phyloP scores from a whole-genome alignment of 176 grass and related monocot genomes.

The Phyllostachys edulis region DNA sequence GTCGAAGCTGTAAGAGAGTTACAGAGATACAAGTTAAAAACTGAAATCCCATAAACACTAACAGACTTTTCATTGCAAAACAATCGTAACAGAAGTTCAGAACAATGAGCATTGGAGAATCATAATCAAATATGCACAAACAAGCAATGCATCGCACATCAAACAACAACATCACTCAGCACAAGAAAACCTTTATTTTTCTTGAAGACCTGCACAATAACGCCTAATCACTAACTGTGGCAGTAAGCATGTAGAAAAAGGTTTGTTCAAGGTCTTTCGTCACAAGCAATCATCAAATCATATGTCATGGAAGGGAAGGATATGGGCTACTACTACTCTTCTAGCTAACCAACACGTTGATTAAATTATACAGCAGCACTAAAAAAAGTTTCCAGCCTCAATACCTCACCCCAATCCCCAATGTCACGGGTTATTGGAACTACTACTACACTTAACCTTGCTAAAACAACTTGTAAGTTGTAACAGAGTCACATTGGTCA shows the following conservation, averaged over 20 bases:
- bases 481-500: background rate
- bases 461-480: background rate
- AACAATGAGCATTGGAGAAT: slow-evolving; percentile 2
- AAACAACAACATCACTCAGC: slow-evolving; percentile 5
- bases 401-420: background rate
- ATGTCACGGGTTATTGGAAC: background rate
- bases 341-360: background rate
- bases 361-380: background rate
- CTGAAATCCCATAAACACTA: background rate
- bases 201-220: background rate
- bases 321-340: background rate
- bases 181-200: background rate
- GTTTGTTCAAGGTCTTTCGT: background rate
- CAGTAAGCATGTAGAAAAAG: background rate
- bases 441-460: background rate
- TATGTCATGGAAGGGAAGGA: background rate
- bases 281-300: slow-evolving; percentile 1
- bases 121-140: background rate
- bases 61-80: slow-evolving; percentile 7
- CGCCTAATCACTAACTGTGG: background rate
- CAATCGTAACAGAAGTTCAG: background rate
- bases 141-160: background rate
- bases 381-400: background rate
- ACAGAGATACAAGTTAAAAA: slow-evolving; percentile 2
- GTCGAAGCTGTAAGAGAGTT: slow-evolving; percentile 65